These are phyloP conservation scores for Albizia julibrissin DNA, from an alignment of 306 rosid genomes.

Conservation along the genomic window DNA sequence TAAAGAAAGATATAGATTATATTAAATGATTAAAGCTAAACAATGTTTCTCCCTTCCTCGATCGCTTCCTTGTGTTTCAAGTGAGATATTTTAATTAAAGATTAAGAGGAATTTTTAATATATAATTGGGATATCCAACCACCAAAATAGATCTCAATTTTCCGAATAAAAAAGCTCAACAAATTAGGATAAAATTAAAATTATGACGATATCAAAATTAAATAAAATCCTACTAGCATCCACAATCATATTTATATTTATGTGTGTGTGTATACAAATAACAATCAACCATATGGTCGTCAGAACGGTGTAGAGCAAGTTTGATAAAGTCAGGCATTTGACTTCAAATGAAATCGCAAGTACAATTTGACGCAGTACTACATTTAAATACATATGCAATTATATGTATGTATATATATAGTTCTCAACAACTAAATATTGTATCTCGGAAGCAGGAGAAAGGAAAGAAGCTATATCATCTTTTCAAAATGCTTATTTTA, in stretches of 20 bases:
- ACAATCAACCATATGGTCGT: background rate
- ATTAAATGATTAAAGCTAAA: background rate
- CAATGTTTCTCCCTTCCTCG: background rate
- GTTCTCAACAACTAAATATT: background rate
- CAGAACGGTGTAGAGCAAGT: background rate
- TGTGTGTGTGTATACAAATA: no score
- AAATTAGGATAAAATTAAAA: background rate
- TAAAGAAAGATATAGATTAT: background rate
- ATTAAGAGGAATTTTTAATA: no score
- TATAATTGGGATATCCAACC: background rate
- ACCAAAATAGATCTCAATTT: background rate
- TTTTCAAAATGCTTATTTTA: background rate
- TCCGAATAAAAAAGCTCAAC: background rate
- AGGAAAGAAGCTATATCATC: background rate
- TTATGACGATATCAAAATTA: background rate
- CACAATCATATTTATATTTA: no score
- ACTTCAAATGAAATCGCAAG: background rate
- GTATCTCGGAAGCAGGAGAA: background rate
- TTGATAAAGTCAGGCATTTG: background rate
- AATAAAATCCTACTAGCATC: no score
- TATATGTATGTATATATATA: no score
- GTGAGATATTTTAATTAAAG: no score
- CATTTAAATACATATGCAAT: no score
- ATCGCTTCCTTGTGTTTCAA: background rate
- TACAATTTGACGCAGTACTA: background rate